These are phyloP conservation scores for Curvularia verruculosa DNA, from an alignment of 2,329 filamentous ascomycete genomes.

Conservation along the genomic window DNA sequence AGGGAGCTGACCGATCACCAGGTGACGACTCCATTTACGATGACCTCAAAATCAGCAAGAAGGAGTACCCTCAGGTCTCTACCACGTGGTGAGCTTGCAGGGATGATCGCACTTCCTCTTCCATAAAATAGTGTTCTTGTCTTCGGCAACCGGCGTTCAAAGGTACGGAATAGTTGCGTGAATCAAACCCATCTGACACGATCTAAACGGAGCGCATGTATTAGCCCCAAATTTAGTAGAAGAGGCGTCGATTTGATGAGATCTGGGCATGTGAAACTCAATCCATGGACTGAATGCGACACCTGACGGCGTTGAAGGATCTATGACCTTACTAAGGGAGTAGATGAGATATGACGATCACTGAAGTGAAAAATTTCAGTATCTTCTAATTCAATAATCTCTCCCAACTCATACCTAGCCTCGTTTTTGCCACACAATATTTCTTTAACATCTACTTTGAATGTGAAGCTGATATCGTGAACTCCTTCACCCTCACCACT, in stretches of 20 bases:
- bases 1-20: slow-evolving; percentile 31
- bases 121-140: background rate
- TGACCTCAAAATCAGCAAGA: slow-evolving; percentile 64
- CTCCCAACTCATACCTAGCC: too few species aligned
- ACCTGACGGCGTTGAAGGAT: too few species aligned
- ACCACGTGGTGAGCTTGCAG: slow-evolving; percentile 40
- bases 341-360: too few species aligned
- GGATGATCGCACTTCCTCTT: background rate
- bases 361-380: too few species aligned
- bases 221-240: background rate
- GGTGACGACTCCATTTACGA: slow-evolving; percentile 66
- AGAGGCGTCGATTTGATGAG: background rate
- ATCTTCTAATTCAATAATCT: too few species aligned
- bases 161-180: background rate
- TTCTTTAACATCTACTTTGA: background rate
- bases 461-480: background rate
- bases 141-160: background rate
- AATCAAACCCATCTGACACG: background rate
- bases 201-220: background rate
- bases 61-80: slow-evolving; percentile 60
- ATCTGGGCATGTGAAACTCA: background rate
- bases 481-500: background rate
- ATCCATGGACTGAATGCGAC: background rate
- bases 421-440: too few species aligned
- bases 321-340: too few species aligned